A percentile compares a stretch with the other conserved stretches of the same genome.
These are phyloP conservation scores for Boletus mariae DNA, from an alignment of 1,284 basidiomycete species.

Conservation along the genomic window DNA sequence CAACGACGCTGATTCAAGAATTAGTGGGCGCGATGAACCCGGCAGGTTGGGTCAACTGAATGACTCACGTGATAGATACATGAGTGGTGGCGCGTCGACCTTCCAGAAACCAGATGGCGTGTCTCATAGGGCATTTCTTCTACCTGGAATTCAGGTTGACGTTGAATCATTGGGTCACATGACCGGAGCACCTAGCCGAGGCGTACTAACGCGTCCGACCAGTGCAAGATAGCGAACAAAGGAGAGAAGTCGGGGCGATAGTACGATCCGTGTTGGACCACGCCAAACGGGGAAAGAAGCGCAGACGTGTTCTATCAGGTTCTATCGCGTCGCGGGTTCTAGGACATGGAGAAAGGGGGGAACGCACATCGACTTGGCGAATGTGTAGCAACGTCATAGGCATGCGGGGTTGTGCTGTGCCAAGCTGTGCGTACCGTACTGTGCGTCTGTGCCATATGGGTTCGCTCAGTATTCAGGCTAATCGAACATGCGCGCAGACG, in stretches of 20 bases:
- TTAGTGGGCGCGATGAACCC: neutral
- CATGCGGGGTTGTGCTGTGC: too few species aligned
- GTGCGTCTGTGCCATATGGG: neutral
- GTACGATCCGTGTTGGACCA: neutral
- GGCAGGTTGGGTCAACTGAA: neutral
- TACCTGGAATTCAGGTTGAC: neutral
- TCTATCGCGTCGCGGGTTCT: neutral
- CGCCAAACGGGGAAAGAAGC: neutral
- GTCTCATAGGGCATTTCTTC: neutral
- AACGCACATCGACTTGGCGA: neutral
- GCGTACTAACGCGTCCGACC: too few species aligned
- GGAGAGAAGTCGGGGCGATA: neutral
- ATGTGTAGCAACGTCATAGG: neutral
- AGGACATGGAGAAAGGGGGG: neutral
- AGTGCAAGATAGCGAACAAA: too few species aligned
- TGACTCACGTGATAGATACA: neutral
- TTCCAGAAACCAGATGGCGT: neutral
- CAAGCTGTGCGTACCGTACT: too few species aligned
- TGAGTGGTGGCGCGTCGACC: neutral
- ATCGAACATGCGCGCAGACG: neutral
- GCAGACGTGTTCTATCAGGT: neutral
- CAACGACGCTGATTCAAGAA: neutral
- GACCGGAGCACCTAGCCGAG: neutral
- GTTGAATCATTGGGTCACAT: neutral
- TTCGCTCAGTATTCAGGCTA: neutral